These are phyloP conservation scores for Pyrenopolyporus hunteri DNA, from an alignment of 495 filamentous ascomycete species.

Conservation along the genomic window DNA sequence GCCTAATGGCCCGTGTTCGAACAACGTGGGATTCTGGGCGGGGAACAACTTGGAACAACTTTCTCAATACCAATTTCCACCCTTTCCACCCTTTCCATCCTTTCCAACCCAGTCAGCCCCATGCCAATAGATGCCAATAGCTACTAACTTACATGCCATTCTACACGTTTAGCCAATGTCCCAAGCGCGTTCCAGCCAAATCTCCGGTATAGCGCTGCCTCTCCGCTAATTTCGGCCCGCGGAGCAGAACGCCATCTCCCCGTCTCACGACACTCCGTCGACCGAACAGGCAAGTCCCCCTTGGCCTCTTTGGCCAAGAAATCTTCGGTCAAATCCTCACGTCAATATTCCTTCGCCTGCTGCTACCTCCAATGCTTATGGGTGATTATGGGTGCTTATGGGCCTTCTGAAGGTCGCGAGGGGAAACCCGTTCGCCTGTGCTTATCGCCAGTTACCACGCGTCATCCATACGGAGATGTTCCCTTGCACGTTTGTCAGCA, in stretches of 20 bases:
- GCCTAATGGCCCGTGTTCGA: constrained; percentile 3
- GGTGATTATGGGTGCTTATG: constrained; percentile 4
- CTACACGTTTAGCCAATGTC: too few species aligned
- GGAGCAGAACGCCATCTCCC: constrained; percentile 1
- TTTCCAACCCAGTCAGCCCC: too few species aligned
- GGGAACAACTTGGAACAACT: constrained; percentile 11
- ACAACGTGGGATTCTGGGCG: constrained; percentile 13
- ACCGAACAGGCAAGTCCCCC: constrained; percentile 22
- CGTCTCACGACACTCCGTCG: constrained; percentile 23
- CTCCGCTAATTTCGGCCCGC: constrained; percentile 33
- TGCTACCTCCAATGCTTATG: constrained; percentile 13
- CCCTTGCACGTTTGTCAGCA: constrained; percentile 25
- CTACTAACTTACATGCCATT: too few species aligned
- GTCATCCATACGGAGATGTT: constrained; percentile 20
- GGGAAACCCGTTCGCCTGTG: constrained; percentile 11
- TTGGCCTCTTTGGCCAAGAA: constrained; percentile 8
- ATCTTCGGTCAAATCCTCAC: constrained; percentile 21
- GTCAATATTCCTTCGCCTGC: constrained; percentile 2
- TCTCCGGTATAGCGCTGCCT: neutral
- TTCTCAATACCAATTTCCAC: too few species aligned
- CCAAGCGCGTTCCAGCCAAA: neutral
- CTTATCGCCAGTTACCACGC: neutral
- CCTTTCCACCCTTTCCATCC: too few species aligned
- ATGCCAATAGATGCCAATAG: too few species aligned
- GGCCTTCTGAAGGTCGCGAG: constrained; percentile 1